A percentile compares a stretch with the other conserved stretches of the same genome.
Conservation (phyloP, 192 early-diverging fungal species). For the Borealophlyctis nickersoniae region DNA sequence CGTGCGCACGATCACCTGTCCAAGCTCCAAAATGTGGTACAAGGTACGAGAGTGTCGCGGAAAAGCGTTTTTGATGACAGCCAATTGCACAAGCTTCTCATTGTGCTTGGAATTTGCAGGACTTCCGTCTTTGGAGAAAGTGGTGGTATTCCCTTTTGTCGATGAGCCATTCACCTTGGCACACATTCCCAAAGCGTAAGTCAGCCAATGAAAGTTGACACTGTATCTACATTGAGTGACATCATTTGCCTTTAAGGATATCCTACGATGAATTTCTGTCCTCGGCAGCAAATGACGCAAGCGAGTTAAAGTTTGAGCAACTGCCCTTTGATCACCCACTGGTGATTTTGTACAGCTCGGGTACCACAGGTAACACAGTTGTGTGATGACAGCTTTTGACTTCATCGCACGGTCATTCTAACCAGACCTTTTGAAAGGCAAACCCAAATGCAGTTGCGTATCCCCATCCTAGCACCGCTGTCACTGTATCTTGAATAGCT, state of each 20-base stretch:
- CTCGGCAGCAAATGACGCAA: slow-evolving; percentile 24
- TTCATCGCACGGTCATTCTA: background rate
- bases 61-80: background rate
- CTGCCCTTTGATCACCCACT: slow-evolving; percentile 89
- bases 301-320: slow-evolving; percentile 71
- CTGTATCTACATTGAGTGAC: no score
- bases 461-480: background rate
- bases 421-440: slow-evolving; percentile 37
- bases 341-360: slow-evolving; percentile 89
- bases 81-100: background rate
- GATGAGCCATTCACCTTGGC: slow-evolving; percentile 20
- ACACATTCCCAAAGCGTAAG: slow-evolving; percentile 33
- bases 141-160: slow-evolving; percentile 79
- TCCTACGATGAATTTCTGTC: slow-evolving; percentile 52
- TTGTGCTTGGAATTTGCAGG: slow-evolving; percentile 20
- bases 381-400: background rate
- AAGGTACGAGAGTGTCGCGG: slow-evolving; percentile 27
- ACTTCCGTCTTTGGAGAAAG: slow-evolving; percentile 65
- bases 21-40: slow-evolving; percentile 71
- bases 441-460: slow-evolving; percentile 77
- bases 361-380: slow-evolving; percentile 64
- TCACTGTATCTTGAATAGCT: background rate
- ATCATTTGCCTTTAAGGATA: slow-evolving; percentile 9
- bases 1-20: slow-evolving; percentile 73
- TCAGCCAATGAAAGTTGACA: no score